A percentile compares a stretch with the other conserved stretches of the same genome.
These are phyloP conservation scores for Petrea volubilis DNA, from an alignment of 257 asterid genomes.

Conservation along the genomic window DNA sequence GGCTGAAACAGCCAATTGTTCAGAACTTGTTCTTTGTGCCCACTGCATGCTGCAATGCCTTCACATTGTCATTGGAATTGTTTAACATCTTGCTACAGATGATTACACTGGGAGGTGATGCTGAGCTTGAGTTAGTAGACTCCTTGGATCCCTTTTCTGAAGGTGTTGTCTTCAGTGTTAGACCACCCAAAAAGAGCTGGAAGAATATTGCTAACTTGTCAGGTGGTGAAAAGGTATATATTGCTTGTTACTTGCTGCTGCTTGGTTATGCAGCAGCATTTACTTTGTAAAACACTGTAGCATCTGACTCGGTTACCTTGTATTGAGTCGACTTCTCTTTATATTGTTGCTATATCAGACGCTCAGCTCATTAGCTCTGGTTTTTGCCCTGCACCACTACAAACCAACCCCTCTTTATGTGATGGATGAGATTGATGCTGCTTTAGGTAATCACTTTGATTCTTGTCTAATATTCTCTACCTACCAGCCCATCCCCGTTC, in stretches of 20 bases:
- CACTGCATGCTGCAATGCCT: background rate
- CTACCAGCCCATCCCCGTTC: background rate
- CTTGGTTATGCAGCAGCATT: background rate
- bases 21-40: background rate
- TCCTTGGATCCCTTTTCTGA: slow-evolving; percentile 98
- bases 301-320: background rate
- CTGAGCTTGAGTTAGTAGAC: slow-evolving; percentile 93
- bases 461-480: background rate
- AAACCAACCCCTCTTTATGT: slow-evolving; percentile 98
- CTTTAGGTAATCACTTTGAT: slow-evolving; percentile 56
- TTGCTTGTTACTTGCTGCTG: background rate
- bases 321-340: background rate
- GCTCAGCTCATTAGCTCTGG: slow-evolving; percentile 95
- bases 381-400: slow-evolving; percentile 97
- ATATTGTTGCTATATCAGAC: slow-evolving; percentile 55
- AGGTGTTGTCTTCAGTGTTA: slow-evolving; percentile 95
- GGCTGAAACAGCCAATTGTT: background rate
- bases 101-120: slow-evolving; percentile 99
- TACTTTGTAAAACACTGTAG: background rate
- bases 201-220: slow-evolving; percentile 95
- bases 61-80: background rate
- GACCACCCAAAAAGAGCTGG: slow-evolving; percentile 99
- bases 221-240: slow-evolving; percentile 92
- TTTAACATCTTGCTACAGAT: slow-evolving; percentile 50
- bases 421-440: slow-evolving; percentile 99